Base-by-base conservation (phyloP, 2,329 filamentous ascomycete species). In the Botryotinia convoluta region DNA sequence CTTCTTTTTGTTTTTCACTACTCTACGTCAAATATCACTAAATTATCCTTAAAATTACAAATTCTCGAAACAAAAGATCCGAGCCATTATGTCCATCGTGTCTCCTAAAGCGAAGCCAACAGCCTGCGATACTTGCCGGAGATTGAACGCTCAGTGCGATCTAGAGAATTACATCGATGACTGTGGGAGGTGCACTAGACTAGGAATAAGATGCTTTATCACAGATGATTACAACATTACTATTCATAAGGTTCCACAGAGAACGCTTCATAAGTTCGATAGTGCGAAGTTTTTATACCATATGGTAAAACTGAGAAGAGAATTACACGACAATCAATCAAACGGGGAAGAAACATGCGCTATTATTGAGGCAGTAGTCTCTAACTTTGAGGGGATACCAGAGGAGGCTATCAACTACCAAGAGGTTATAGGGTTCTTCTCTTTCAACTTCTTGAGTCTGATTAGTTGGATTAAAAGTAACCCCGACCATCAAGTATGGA, bases 401-500 rank as follows among this genome's bases (percentile, higher is more conserved):
- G 2, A 54, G 51, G 51, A 54, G 4, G 22, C 48, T 54, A 35
- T 35, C 22, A 8, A 35, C 22, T 64, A 29, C 2, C 18, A 2
- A 35, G n/a, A 32, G 18, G 0, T 48, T 3, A 1, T 2, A 0
- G 18, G n/a, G 6, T 64, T 48, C 9, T 64, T 45, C 5, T 2
- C 4, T 45, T 2, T 1, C 20, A 6, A 8, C 2, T 35, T 45
- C 3, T 1, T 7, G 20, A 1, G 1, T 26, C 0, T 35, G 9
- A 45, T 35, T 4, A 4, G 1, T 0, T 32, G n/a, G 18, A 1
- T 45, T n/a, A 2, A 22, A 8, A 26, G 4, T 1, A 4, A 35
- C 10, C 4, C 4, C 9, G 12, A 22, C 5, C 29, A 64, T 64
- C n/a, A 64, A 32, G n/a, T 64, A 45, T 64, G 62, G 39, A 10